Percentiles rank a stretch among this genome's conserved stretches.
These are phyloP conservation scores for Chalciporus chontae DNA, from an alignment of 768 basidiomycete species.

Conservation along the genomic window DNA sequence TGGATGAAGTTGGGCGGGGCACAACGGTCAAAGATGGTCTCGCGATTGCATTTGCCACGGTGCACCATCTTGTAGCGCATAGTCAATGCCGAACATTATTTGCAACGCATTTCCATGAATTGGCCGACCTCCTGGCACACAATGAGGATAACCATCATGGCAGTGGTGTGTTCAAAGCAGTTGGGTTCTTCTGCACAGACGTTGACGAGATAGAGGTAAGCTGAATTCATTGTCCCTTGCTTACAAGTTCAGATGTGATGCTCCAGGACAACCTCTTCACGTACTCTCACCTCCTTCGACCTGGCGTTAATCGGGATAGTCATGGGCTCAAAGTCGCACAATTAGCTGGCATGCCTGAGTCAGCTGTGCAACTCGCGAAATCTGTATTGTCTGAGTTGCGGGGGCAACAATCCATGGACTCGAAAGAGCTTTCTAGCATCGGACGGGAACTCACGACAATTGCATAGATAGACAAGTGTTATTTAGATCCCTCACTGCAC, in stretches of 20 bases:
- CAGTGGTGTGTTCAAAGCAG: constrained; percentile 49
- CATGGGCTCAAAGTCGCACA: constrained; percentile 90
- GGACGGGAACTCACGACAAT: constrained; percentile 26
- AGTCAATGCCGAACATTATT: constrained; percentile 86
- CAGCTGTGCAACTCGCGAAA: constrained; percentile 59
- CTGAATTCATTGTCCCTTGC: background rate
- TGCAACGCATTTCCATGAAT: constrained; percentile 97
- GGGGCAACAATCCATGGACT: constrained; percentile 21
- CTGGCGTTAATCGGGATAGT: constrained; percentile 86
- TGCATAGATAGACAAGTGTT: background rate
- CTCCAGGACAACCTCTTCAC: constrained; percentile 71
- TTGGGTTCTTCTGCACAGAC: constrained; percentile 88
- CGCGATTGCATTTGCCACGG: constrained; percentile 88
- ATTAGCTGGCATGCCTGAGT: constrained; percentile 75
- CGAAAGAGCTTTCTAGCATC: constrained; percentile 30
- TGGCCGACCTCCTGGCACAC: constrained; percentile 80
- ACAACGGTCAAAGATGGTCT: constrained; percentile 91
- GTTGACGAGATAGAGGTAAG: constrained; percentile 75
- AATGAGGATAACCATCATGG: constrained; percentile 37
- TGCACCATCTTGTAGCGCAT: constrained; percentile 72
- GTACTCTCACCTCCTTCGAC: constrained; percentile 76
- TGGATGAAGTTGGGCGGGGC: constrained; percentile 99
- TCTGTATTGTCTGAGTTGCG: constrained; percentile 44
- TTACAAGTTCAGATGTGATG: background rate
- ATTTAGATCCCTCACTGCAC: background rate